Evolutionary conservation across 495 filamentous ascomycete species (phyloP), one percentile per base, ranked within the genome.

Genomic region (Hyaloscypha bicolor): DNA sequence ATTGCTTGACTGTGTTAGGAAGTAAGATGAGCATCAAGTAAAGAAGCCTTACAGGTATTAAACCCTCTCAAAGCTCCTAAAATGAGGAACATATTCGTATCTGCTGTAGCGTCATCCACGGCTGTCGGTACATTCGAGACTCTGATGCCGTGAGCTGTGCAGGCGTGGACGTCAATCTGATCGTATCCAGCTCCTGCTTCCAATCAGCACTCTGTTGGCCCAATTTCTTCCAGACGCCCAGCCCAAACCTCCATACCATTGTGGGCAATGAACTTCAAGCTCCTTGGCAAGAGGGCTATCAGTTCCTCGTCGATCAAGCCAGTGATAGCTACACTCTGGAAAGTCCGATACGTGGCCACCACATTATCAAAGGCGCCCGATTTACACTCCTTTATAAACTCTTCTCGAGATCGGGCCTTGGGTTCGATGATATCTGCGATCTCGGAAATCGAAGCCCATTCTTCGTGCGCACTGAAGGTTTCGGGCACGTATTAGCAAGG

Each of bases 121-220:
- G 90, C 89, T 0, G 85, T 88, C 60, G 91, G 93, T n/a, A 88
- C 86, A 76, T 97, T 94, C 58, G 90, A 92, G 42, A 96, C 89
- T 22, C 79, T 82, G 65, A 97, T 85, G 35, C 75, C 78, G 63
- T 83, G 84, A 2, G 81, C 80, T 19, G 84, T 89, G 81, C 91
- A 94, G 39, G 88, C 88, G 63, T 86, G 77, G 35, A 93, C 82
- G 74, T 90, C 86, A 63, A 95, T 80, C 77, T 92, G 88, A 76
- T 95, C 93, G 77, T 94, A 95, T 25, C 93, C 93, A 45, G 92
- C 90, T 51, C 87, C 88, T 86, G 55, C 35, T 21, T 53, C 19
- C 3, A 32, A 32, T 65, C 14, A 59, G 37, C 48, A 55, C n/a
- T 75, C 57, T n/a, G 52, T 62, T 32, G 72, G 9, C 22, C 3